Conservation (phyloP, 345 rosid genomes). For the Schrenkiella parvula region DNA sequence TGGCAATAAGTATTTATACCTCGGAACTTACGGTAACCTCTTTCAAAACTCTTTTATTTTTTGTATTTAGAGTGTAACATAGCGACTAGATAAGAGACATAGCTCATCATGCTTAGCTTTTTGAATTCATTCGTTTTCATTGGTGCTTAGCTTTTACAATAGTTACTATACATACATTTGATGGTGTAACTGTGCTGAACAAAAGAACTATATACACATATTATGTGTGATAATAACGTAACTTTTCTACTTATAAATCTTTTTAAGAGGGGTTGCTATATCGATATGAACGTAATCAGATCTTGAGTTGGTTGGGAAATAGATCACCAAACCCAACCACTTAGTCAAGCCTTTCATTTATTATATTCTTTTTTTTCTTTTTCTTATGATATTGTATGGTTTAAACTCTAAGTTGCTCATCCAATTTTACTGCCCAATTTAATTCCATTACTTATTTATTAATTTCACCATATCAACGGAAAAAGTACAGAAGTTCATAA, state of each 20-base stretch:
- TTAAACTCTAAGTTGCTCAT: conserved; percentile 19
- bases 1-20: conserved; percentile 71
- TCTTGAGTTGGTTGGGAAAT: conserved; percentile 35
- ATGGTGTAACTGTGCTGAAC: background rate
- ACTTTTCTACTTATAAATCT: background rate
- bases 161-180: background rate
- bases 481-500: background rate
- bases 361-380: background rate
- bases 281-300: conserved; percentile 29
- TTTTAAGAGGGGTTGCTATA: conserved; percentile 12
- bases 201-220: background rate
- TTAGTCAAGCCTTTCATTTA: conserved; percentile 24
- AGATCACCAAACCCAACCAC: conserved; percentile 42
- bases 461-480: conserved; percentile 1
- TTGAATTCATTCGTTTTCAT: background rate
- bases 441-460: conserved; percentile 15
- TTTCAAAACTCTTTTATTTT: background rate
- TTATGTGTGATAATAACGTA: background rate
- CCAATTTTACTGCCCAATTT: conserved; percentile 32
- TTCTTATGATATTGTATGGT: background rate
- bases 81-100: background rate
- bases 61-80: background rate
- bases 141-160: background rate
- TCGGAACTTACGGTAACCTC: conserved; percentile 59
- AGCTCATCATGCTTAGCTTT: background rate